Evolutionary conservation across 805 yeast species (phyloP).

Genomic region (Nakazawaea holstii): DNA sequence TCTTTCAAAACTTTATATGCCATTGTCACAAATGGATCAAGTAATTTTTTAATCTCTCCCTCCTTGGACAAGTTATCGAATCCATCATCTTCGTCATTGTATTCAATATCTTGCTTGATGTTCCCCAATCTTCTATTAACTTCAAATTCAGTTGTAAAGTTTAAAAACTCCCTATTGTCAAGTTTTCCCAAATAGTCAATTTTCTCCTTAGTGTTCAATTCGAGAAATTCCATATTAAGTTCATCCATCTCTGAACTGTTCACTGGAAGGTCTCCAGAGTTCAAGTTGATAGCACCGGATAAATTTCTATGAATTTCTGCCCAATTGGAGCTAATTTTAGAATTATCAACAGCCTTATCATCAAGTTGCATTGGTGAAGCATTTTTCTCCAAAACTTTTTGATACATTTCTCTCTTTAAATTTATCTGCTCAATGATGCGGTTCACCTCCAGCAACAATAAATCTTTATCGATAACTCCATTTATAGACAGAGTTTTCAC

Average conservation of each 20-base stretch:
- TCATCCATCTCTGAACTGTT: slow-evolving; percentile 33
- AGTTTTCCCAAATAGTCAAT: neutral
- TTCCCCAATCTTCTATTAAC: slow-evolving; percentile 2
- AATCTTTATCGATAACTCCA: slow-evolving; percentile 23
- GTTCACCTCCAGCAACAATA: slow-evolving; percentile 34
- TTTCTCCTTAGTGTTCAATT: neutral
- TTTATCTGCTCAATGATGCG: slow-evolving; percentile 31
- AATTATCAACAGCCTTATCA: slow-evolving; percentile 18
- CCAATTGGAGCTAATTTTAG: slow-evolving; percentile 35
- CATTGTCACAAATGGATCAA: neutral
- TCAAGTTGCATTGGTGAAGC: slow-evolving; percentile 9
- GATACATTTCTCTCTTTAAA: slow-evolving; percentile 32
- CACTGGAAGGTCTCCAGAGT: slow-evolving; percentile 12
- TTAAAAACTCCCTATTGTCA: slow-evolving; percentile 1
- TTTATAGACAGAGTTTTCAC: slow-evolving; percentile 16
- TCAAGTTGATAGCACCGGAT: slow-evolving; percentile 19
- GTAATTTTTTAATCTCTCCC: slow-evolving; percentile 6
- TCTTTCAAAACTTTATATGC: neutral
- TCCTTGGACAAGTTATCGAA: slow-evolving; percentile 4
- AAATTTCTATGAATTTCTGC: slow-evolving; percentile 32
- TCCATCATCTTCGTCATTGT: slow-evolving; percentile 8
- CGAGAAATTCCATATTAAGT: slow-evolving; percentile 29
- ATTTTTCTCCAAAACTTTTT: slow-evolving; percentile 22
- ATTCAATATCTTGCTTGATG: neutral
- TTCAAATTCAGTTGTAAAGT: slow-evolving; percentile 2